Base-by-base conservation (phyloP, 2,329 filamentous ascomycete genomes). In the Epicoccum nigrum region DNA sequence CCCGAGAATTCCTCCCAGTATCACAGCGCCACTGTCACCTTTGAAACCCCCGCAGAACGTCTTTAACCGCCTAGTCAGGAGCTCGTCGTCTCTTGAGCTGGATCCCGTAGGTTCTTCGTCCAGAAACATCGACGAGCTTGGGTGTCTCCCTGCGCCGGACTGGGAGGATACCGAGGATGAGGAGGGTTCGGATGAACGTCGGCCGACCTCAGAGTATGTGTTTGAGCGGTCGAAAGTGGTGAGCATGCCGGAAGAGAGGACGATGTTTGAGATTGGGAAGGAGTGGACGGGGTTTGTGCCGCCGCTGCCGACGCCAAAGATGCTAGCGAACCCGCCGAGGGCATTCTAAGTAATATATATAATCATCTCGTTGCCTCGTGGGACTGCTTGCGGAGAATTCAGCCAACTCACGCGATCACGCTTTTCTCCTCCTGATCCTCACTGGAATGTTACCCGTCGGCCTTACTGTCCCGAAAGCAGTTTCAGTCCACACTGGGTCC, bases 141-240 rank as follows among this genome's bases (percentile, higher is more conserved):
- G 16, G 35, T 69, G 9, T 19, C 38, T 37, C 19, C 39, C 37
- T 27, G 43, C 40, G 1, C 25, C 38, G 3, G 45, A 42, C 35
- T 54, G 45, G 39, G 45, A 54, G 1, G 25, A 39, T 12, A 59
- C 63, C 6, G 34, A 33, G 21, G 56, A 61, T 11, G 31, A 23
- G n/a, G 44, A 44, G 6, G 23, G 9, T 25, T 25, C 6, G 6
- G 23, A 25, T 6, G 23, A 54, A 1, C 44, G 67, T 31, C 47
- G 58, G 9, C 62, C 60, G 0, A 58, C 57, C 4, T 63, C 63
- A 8, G 59, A 63, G 8, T 68, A 69, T 41, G 43, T 68, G 0
- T 68, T 68, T 23, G 61, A 61, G 12, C 47, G 67, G 28, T 59
- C 60, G 16, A 65, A 67, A 19, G 65, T 70, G 4, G 66, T 68